Conservation (phyloP, 192 early-diverging fungal species). For the Backusella morwellensis region DNA sequence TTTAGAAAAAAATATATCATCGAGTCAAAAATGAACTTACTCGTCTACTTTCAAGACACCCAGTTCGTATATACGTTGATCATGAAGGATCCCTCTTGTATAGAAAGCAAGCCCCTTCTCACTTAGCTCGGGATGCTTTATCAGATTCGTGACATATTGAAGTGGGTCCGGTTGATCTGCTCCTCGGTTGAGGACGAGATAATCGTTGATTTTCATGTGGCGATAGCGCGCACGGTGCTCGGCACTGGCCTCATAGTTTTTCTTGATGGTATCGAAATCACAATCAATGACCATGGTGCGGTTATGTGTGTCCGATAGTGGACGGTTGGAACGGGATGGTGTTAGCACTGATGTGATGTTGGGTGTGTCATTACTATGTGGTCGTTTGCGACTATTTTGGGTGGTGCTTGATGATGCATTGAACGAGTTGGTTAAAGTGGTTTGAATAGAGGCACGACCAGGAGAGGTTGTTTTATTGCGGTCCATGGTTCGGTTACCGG, state of each 20-base stretch:
- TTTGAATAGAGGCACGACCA: background rate
- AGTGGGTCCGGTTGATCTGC: background rate
- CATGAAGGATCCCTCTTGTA: background rate
- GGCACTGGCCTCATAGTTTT: background rate
- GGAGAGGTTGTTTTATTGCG: background rate
- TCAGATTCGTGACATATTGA: background rate
- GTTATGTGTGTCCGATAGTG: background rate
- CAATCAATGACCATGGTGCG: background rate
- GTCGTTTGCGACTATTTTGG: background rate
- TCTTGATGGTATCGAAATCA: background rate
- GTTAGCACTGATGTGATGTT: background rate
- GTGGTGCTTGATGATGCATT: background rate
- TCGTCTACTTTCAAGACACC: conserved; percentile 2
- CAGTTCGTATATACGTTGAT: background rate
- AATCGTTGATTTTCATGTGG: background rate
- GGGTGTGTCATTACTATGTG: background rate
- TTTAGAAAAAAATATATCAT: background rate
- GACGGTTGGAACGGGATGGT: background rate
- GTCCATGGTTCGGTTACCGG: background rate
- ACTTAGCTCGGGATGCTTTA: background rate
- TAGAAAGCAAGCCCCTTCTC: background rate
- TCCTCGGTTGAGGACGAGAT: background rate
- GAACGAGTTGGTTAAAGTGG: background rate
- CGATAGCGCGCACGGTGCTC: background rate
- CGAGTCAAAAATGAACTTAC: background rate